Base-by-base conservation (phyloP, 2,329 filamentous ascomycete genomes). In the Emergomyces pasteurianus region DNA sequence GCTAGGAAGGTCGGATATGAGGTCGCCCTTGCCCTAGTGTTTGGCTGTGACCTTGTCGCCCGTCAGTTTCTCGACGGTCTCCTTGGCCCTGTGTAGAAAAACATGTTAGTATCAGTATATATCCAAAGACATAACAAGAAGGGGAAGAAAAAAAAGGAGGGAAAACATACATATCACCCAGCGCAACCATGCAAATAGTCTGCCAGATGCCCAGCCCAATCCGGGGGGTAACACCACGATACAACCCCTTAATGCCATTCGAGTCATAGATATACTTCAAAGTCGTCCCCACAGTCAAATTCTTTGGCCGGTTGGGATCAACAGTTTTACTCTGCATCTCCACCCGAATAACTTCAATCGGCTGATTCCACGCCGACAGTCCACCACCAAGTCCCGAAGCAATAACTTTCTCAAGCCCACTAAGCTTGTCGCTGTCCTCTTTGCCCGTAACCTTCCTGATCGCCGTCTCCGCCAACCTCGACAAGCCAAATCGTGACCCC, bases 291-390 rank as follows among this genome's bases (percentile, higher is more conserved):
- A 99, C 94, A 58, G 91, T 97, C 88, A 99, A 87, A 81, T 99
- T 99, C 86, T 96, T 96, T 69, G 94, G 94, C 58, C 94, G 88
- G 82, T 97, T 97, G 63, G 94, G 92, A 74, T 99, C 94, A 70
- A 89, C 90, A 70, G 88, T 96, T 86, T 96, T 97, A 81, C 90
- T 95, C 86, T 99, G 94, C 90, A 99, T 96, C 84, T 99, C 94
- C 64, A 99, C 92, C 66, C 94, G 90, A 75, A 99, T 96, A 74
- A 99, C 94, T 84, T 99, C 94, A 74, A 99, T 99, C 65, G 94
- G 94, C 83, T 99, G 94, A 80, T 99, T 99, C 94, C 94, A 99
- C 66, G 94, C 94, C 65, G 86, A 91, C 70, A 99, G 82, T 74
- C 94, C 94, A 84, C 94, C 94, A 79, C 94, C 94, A 10, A 99